These are phyloP conservation scores for Gloeopeniophorella convolvens DNA, from an alignment of 768 basidiomycete species.

Conservation along the genomic window DNA sequence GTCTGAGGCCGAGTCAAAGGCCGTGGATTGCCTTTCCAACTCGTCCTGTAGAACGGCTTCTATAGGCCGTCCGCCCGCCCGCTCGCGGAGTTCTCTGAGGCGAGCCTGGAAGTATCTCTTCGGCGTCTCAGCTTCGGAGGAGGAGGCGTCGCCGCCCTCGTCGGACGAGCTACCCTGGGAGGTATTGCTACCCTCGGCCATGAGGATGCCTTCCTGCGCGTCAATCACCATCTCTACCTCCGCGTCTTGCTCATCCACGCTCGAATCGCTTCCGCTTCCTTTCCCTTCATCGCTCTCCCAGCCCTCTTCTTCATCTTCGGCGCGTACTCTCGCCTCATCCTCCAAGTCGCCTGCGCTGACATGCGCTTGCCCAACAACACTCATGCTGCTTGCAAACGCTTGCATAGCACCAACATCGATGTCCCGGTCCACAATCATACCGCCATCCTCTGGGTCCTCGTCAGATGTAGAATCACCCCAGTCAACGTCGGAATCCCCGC, in stretches of 20 bases:
- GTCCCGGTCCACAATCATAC: slow-evolving; percentile 44
- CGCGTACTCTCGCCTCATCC: slow-evolving; percentile 42
- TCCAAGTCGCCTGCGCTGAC: slow-evolving; percentile 64
- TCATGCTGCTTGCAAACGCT: slow-evolving; percentile 46
- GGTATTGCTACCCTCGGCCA: neutral
- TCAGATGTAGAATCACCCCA: slow-evolving; percentile 44
- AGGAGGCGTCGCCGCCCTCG: slow-evolving; percentile 28
- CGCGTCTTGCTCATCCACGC: slow-evolving; percentile 19
- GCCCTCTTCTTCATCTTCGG: slow-evolving; percentile 42
- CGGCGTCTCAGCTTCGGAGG: slow-evolving; percentile 34
- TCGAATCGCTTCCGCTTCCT: slow-evolving; percentile 31
- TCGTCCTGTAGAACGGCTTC: slow-evolving; percentile 17
- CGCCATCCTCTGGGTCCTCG: slow-evolving; percentile 29
- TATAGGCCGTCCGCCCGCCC: slow-evolving; percentile 17
- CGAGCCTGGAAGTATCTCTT: slow-evolving; percentile 31
- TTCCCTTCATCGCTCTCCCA: slow-evolving; percentile 24
- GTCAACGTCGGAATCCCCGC: slow-evolving; percentile 62
- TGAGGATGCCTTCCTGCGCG: slow-evolving; percentile 6
- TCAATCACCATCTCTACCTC: slow-evolving; percentile 20
- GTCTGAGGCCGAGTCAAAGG: neutral
- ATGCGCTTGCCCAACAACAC: slow-evolving; percentile 39
- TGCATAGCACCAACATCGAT: slow-evolving; percentile 45
- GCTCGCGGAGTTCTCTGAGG: slow-evolving; percentile 30
- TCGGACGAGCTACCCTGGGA: slow-evolving; percentile 8
- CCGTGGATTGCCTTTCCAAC: slow-evolving; percentile 1